Evolutionary conservation across 495 filamentous ascomycete genomes (phyloP), one percentile per base, ranked within the genome.

Genomic region (Halenospora varia): DNA sequence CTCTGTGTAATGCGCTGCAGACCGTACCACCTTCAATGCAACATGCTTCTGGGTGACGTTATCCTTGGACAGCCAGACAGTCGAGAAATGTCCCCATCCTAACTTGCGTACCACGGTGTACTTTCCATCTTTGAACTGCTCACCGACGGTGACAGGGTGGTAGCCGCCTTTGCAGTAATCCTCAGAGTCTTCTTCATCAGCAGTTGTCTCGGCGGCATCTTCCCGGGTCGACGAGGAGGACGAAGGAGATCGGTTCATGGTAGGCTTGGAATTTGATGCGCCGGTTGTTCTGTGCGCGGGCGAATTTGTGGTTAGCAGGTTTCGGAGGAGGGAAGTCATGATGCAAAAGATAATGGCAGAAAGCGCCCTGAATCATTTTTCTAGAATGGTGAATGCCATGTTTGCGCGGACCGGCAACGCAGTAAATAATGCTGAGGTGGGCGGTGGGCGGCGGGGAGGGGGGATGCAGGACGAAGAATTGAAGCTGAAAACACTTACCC

Each of bases 91-190:
- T 63, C 94, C 94, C 94, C 94, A 98, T 41, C 94, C 94, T 19
- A 98, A 81, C 77, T 98, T 98, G 71, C 94, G 88, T 68, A 97
- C 90, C 41, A 98, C 85, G 3, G 92, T 92, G 73, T 98, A 98
- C 69, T 90, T 91, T 55, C 92, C 94, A 68, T 97, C 89, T 68
- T 98, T 98, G 81, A 97, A 98, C 62, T 89, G 87, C 73, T 98
- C 94, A 53, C 94, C 94, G 48, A 97, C 87, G 51, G 79, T 78
- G 24, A 97, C 95, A 0, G 94, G 94, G 66, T 98, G 94, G 68
- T 98, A 98, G 35, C 94, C 94, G 60, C 94, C 94, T 73, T 97
- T 97, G 78, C 93, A 97, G 75, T 98, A 98, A 69, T 98, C 94
- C 69, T 98, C 94, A 25, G 91, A 96, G 68, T 97, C 95, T 73